Evolutionary conservation across 2,329 filamentous ascomycete species (phyloP), one percentile per base, ranked within the genome.

Genomic region (Pestalotiopsis sp.): DNA sequence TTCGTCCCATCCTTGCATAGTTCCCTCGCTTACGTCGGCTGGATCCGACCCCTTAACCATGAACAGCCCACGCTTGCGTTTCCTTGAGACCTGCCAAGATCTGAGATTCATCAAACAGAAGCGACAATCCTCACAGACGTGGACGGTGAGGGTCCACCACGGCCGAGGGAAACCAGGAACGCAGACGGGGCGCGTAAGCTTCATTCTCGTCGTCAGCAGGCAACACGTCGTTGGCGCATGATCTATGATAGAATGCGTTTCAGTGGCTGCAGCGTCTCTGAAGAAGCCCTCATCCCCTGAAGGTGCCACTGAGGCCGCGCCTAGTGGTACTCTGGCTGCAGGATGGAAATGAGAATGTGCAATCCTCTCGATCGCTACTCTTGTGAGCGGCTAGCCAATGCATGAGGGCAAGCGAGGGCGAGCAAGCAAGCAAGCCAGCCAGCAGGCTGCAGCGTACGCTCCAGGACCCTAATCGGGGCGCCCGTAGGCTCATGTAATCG

Each of bases 11-110:
- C 38, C 20, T 49, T 27, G 12, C 17, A 36, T 6, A 36, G 20
- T 64, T 36, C 14, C 61, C 39, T 64, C 41, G 41, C 38, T 52
- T 52, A n/a, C 61, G 14, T 64, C 61, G 61, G 61, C 25, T 25
- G 38, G n/a, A 64, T 23, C 61, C 61, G 61, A 64, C 41, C 61
- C 38, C 61, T 64, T 23, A 45, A 14, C 23, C 61, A 39, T 64
- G 17, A 64, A 64, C 61, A 64, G 61, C 61, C 39, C 41, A 64
- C 25, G 20, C 12, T 11, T 41, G 61, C 20, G 38, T 49, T 64
- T 64, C 23, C 7, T 52, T 31, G 38, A 25, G 36, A 64, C 61
- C 45, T 64, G 61, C 61, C 61, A 64, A 64, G 61, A 62, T 36
- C 45, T 20, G 14, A 31, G 49, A 52, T 52, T 31, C 38, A 64